Conservation (phyloP, 2,329 filamentous ascomycete genomes). For the Knufia fluminis region DNA sequence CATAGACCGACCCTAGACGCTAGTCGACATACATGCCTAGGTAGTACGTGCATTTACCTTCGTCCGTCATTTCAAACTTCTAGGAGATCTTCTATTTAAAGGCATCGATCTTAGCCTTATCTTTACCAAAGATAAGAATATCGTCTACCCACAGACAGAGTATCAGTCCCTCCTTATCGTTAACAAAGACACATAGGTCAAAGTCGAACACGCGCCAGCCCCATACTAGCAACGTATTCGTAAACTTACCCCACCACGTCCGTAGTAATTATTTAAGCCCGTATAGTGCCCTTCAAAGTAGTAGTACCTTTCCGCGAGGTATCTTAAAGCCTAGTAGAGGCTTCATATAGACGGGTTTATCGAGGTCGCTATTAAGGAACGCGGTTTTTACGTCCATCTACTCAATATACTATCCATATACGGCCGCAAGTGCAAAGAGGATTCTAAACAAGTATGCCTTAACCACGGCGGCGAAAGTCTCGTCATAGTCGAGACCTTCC, state of each 20-base stretch:
- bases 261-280: constrained; percentile 18
- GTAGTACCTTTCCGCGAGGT: constrained; percentile 11
- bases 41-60: constrained; percentile 9
- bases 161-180: constrained; percentile 8
- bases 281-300: constrained; percentile 16
- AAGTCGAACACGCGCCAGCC: constrained; percentile 8
- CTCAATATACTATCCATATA: constrained; percentile 7
- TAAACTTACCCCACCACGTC: constrained; percentile 12
- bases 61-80: constrained; percentile 12
- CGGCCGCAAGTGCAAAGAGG: constrained; percentile 13
- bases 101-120: neutral
- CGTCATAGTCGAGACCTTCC: constrained; percentile 21
- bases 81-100: constrained; percentile 8
- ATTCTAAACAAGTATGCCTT: constrained; percentile 10
- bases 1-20: neutral
- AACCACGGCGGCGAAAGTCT: constrained; percentile 22
- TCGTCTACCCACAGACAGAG: constrained; percentile 13
- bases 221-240: neutral
- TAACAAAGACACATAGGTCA: constrained; percentile 14
- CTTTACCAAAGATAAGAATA: constrained; percentile 10
- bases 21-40: constrained; percentile 13
- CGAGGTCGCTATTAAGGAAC: constrained; percentile 16
- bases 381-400: constrained; percentile 21
- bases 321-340: neutral
- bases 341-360: constrained; percentile 17